phyloP scores from a whole-genome alignment of 2,329 filamentous ascomycete species.

The Xylaria sp. region DNA sequence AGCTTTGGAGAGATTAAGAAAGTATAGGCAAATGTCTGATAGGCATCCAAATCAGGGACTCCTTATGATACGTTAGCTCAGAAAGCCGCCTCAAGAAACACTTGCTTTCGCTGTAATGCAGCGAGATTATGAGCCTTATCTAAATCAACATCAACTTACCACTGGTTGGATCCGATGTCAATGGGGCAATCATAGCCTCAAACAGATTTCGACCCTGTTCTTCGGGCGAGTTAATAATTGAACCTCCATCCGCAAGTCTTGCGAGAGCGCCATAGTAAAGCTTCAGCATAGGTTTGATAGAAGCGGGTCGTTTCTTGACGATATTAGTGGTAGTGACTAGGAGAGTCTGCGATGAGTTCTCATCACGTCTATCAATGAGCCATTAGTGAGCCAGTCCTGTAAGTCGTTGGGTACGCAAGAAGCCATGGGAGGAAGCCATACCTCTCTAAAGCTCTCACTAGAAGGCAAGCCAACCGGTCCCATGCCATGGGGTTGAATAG shows the following conservation, averaged over 20 bases:
- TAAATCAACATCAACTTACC: constrained; percentile 38
- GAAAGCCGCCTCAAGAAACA: background rate
- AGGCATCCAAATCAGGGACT: constrained; percentile 31
- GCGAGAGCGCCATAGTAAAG: constrained; percentile 56
- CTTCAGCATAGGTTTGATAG: constrained; percentile 44
- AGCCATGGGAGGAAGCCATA: constrained; percentile 33
- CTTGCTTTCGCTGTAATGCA: background rate
- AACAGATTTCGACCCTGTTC: constrained; percentile 37
- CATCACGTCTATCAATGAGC: constrained; percentile 38
- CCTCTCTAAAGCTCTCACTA: constrained; percentile 46
- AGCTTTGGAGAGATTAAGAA: constrained; percentile 50
- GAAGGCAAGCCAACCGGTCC: constrained; percentile 43
- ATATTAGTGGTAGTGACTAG: constrained; percentile 52
- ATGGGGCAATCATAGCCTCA: constrained; percentile 42
- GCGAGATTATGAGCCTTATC: too few species aligned
- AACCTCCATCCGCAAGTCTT: constrained; percentile 47
- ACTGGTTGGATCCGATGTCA: constrained; percentile 31
- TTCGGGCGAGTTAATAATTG: constrained; percentile 33
- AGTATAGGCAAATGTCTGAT: constrained; percentile 46
- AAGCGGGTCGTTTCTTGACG: constrained; percentile 43
- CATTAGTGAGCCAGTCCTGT: constrained; percentile 24
- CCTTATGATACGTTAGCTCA: constrained; percentile 33
- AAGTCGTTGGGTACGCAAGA: background rate
- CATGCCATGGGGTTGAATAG: constrained; percentile 37
- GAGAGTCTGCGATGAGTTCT: constrained; percentile 45